Conservation (phyloP, 352 stramenopile species). For the Phytopythium ostracodes region DNA sequence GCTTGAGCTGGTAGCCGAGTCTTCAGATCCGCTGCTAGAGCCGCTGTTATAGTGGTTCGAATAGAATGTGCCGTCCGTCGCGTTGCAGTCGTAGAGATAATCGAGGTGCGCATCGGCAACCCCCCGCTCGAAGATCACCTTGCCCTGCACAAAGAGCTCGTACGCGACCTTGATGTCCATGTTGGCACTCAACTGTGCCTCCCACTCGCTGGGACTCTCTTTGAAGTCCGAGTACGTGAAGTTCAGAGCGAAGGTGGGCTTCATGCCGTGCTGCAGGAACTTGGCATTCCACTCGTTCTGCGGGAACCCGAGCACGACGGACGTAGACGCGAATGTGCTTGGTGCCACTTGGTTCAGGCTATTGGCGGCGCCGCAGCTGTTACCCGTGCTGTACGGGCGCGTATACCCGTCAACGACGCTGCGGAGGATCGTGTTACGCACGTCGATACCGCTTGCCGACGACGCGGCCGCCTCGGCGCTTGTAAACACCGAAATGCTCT, state of each 20-base stretch:
- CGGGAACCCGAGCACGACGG: constrained; percentile 31
- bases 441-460: not conserved
- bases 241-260: constrained; percentile 12
- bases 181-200: constrained; percentile 5
- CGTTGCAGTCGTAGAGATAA: constrained; percentile 6
- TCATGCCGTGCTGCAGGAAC: constrained; percentile 18
- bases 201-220: constrained; percentile 10
- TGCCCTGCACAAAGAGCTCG: constrained; percentile 39
- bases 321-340: constrained; percentile 32
- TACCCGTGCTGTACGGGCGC: constrained; percentile 16
- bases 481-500: constrained; percentile 3
- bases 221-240: constrained; percentile 15
- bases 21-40: not conserved
- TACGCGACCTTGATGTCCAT: constrained; percentile 14
- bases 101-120: constrained; percentile 13
- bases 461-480: not conserved
- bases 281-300: constrained; percentile 33
- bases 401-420: constrained; percentile 17
- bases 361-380: constrained; percentile 19
- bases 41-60: not conserved
- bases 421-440: constrained; percentile 15
- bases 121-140: constrained; percentile 27
- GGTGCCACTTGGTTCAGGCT: constrained; percentile 12
- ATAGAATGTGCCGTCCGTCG: not conserved
- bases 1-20: not conserved